Evolutionary conservation across 164 flowering plant genomes (phyloP).

Genomic region (Cinnamomum chago): DNA sequence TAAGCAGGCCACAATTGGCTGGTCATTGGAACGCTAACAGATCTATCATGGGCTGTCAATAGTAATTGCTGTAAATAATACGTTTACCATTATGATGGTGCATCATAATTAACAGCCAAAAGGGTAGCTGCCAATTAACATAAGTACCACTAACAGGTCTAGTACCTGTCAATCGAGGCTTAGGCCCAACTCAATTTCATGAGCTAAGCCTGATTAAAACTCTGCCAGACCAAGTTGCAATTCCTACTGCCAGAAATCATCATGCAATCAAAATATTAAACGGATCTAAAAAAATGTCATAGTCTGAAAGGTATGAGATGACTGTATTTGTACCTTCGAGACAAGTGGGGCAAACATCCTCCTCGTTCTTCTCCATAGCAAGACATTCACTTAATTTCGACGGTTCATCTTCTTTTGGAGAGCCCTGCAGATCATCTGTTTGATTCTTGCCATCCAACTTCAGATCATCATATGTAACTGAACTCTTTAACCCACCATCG

Average conservation of each 20-base stretch:
- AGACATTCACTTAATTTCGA: conserved; percentile 26
- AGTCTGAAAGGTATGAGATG: background rate
- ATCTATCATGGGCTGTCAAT: too few relatives aligned
- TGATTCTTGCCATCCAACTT: conserved; percentile 37
- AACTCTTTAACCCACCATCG: conserved; percentile 27
- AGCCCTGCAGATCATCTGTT: conserved; percentile 26
- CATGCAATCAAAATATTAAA: background rate
- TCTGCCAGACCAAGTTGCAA: background rate
- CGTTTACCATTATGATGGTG: background rate
- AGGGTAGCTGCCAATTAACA: background rate
- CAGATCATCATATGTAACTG: conserved; percentile 28
- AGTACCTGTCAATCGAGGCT: background rate
- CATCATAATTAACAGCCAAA: background rate
- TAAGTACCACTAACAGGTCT: background rate
- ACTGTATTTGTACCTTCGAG: conserved; percentile 56
- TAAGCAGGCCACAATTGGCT: too few relatives aligned
- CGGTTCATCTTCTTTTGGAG: conserved; percentile 42
- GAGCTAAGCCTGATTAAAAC: background rate
- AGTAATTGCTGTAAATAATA: too few relatives aligned
- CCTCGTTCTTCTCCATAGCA: conserved; percentile 40
- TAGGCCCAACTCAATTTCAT: background rate
- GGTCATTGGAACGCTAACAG: too few relatives aligned
- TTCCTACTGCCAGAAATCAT: background rate
- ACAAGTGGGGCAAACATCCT: conserved; percentile 81
- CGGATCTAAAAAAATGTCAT: background rate